phyloP scores from a whole-genome alignment of 768 basidiomycete genomes.

The Tricholoma terreum region DNA sequence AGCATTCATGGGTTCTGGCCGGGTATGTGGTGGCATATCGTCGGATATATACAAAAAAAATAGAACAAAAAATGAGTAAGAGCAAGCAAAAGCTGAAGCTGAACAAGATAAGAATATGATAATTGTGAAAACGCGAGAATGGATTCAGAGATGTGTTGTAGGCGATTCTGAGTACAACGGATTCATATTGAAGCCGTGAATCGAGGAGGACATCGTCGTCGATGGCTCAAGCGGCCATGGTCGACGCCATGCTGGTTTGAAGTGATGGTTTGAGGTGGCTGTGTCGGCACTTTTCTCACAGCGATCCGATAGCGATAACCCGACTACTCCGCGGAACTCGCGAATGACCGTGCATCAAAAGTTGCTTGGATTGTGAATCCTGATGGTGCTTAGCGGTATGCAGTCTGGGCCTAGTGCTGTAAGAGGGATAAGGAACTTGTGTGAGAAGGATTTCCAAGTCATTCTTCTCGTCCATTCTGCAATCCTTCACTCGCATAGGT shows the following conservation, averaged over 20 bases:
- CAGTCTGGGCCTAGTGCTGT: too few relatives aligned
- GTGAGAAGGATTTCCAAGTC: too few relatives aligned
- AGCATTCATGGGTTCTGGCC: slow-evolving; percentile 74
- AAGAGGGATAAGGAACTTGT: too few relatives aligned
- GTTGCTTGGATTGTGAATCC: too few relatives aligned
- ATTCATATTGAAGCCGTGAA: neutral
- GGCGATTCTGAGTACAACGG: neutral
- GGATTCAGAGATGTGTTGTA: neutral
- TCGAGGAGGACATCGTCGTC: neutral
- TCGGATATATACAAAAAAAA: neutral
- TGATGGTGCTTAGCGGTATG: too few relatives aligned
- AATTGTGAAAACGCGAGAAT: neutral
- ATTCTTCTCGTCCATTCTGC: too few relatives aligned
- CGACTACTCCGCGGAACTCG: too few relatives aligned
- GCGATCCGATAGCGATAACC: too few relatives aligned
- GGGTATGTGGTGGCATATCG: slow-evolving; percentile 12
- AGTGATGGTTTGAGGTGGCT: neutral
- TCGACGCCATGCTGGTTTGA: neutral
- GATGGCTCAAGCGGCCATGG: neutral
- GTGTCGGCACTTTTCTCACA: too few relatives aligned
- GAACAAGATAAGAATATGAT: neutral
- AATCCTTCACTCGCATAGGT: too few relatives aligned
- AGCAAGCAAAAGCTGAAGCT: neutral
- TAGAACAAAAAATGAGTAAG: neutral
- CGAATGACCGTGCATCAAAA: too few relatives aligned